Conservation (phyloP, 176 grass and related monocot genomes). For the Zoysia japonica region DNA sequence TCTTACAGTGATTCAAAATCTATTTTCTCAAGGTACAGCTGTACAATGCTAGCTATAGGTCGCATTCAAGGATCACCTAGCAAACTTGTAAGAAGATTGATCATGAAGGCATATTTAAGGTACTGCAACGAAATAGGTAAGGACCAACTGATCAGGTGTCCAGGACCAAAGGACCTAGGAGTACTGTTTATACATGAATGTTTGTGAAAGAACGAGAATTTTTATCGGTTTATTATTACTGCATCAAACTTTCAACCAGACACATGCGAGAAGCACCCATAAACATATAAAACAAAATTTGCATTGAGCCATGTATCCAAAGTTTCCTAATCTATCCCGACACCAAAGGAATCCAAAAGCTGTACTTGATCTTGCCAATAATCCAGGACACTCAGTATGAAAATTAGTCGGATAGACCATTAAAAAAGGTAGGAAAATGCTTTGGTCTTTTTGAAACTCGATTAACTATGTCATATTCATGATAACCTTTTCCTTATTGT, state of each 20-base stretch:
- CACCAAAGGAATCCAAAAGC: background rate
- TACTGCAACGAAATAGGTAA: background rate
- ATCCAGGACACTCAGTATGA: background rate
- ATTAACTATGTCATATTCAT: background rate
- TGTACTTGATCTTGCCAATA: background rate
- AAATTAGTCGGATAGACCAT: background rate
- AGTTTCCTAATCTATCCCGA: background rate
- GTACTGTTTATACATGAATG: background rate
- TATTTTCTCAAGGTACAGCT: conserved; percentile 22
- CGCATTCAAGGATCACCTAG: conserved; percentile 16
- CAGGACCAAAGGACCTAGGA: background rate
- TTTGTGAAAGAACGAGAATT: background rate
- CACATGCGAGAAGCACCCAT: background rate
- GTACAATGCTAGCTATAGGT: conserved; percentile 8
- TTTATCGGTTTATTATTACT: background rate
- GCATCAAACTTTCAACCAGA: conserved; percentile 6
- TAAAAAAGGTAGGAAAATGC: background rate
- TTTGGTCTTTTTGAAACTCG: background rate
- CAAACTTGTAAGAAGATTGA: background rate
- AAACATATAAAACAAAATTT: background rate
- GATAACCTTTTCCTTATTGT: background rate
- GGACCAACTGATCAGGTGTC: conserved; percentile 21
- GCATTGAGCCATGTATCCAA: background rate
- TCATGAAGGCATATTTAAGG: conserved; percentile 33
- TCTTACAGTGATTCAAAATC: background rate